Evolutionary conservation across 1,139 yeast genomes (phyloP), one percentile per base, ranked within the genome.

Genomic region (Diutina rugosa): DNA sequence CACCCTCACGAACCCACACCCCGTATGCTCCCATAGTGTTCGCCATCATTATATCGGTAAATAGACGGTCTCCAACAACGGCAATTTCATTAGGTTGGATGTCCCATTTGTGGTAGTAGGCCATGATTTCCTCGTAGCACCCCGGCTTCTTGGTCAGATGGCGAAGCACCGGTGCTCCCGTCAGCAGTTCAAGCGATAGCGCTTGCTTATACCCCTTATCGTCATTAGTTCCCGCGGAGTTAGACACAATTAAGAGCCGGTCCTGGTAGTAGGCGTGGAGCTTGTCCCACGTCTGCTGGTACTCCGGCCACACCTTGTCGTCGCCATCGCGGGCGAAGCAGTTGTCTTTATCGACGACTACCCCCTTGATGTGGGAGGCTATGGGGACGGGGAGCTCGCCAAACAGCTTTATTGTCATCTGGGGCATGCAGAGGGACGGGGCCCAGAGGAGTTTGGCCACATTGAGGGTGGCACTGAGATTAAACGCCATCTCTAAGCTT

Each of bases 1-100:
- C 96, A 2, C 97, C 97, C 55, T 83, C 83, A 57, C 78, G 73
- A 1, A 93, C 66, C 97, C 98, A 93, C 6, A 90, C 77, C 0
- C 95, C 89, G 71, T 83, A 81, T 0, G 96, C 78, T 0, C 96
- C 96, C 96, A 91, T 90, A 77, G 85, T 77, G 63, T 91, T 91
- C 21, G 97, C 97, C 97, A 93, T 88, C 56, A 91, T 72, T 59
- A 93, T 80, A 67, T 93, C 99, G 0, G 99, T 93, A 69, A 90
- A 83, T 47, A 93, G 75, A 46, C 99, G 72, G 64, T 93, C 99
- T 0, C 99, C 99, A 21, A 93, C 81, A 4, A 93, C 85, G 0
- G 90, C 90, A 28, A 93, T 82, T 62, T 91, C 88, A 18, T 75
- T 67, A 0, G 95, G 80, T 7, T 72, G 67, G 7, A 85, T 72